These are phyloP conservation scores for Phascolomyces articulosus DNA, from an alignment of 371 early-diverging fungal genomes.

Conservation along the genomic window DNA sequence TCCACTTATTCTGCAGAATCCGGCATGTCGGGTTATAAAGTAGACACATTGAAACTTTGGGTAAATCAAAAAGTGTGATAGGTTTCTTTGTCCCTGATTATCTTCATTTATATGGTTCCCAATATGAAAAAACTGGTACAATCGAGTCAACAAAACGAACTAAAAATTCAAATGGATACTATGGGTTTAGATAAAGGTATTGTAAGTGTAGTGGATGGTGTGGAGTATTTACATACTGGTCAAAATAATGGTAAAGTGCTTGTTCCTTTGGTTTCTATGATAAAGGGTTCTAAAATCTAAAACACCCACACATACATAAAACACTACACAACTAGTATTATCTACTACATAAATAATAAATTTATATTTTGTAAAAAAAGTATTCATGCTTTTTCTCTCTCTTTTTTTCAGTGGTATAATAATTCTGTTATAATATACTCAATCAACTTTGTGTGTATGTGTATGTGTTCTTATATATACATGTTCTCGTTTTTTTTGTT, in stretches of 20 bases:
- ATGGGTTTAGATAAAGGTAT: constrained; percentile 43
- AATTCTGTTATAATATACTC: no score
- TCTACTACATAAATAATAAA: no score
- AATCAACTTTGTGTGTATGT: no score
- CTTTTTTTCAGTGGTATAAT: no score
- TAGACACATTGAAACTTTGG: constrained; percentile 52
- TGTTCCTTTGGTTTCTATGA: constrained; percentile 21
- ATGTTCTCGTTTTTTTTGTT: no score
- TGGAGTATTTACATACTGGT: constrained; percentile 48
- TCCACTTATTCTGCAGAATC: constrained; percentile 38
- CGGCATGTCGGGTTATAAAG: constrained; percentile 46
- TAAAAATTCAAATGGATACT: constrained; percentile 46
- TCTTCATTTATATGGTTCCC: constrained; percentile 20
- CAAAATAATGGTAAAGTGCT: constrained; percentile 63
- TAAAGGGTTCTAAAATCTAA: no score
- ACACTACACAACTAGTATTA: no score
- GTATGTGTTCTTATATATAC: no score
- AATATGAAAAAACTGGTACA: constrained; percentile 37
- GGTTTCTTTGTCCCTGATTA: constrained; percentile 61
- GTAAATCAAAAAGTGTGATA: constrained; percentile 51
- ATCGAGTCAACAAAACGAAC: constrained; percentile 29
- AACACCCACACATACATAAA: no score
- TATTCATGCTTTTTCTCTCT: no score
- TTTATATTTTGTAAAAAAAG: no score
- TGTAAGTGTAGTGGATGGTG: constrained; percentile 39